Evolutionary conservation across 768 basidiomycete genomes (phyloP), one percentile per base, ranked within the genome.

Genomic region (Tulasnella sp.): DNA sequence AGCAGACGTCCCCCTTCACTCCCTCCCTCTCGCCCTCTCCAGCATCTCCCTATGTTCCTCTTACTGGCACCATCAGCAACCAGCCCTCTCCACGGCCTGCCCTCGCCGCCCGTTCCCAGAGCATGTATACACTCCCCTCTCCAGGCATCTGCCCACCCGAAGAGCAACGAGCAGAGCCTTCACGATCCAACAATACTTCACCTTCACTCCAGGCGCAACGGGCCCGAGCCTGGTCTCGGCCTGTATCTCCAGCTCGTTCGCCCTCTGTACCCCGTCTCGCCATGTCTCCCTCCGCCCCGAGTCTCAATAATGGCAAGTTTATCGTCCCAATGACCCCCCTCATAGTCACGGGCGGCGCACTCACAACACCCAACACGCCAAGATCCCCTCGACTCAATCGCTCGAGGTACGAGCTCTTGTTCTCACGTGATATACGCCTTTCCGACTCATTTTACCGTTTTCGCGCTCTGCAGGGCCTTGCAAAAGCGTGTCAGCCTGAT

Each of bases 241-340:
- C 50, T 8, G 50, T 52, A 19, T 52, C 50, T 17, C 50, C 50
- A 2, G 31, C 35, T 6, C 50, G 50, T 19, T 52, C 50, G 19
- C 50, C 50, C 2, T 75, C 79, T 9, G 74, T 76, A 19, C 75
- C 81, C 32, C 3, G 40, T 2, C 37, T 48, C 19, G n/a, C 46
- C 9, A 43, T 32, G 1, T 45, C 60, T n/a, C 40, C 41, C n/a
- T 41, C 48, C 23, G 36, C 57, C 15, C 57, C 55, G 29, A 45
- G 57, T 35, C 36, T 52, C 15, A 36, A 31, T 25, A 35, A 23
- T 1, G 36, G 27, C 21, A 14, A 23, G 14, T 52, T 52, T 11
- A 23, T 27, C 21, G 25, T 19, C 14, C 31, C 50, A 25, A 19
- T 52, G 31, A 52, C 50, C 21, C 50, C 50, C 23, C 34, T 52